A percentile compares a stretch with the other conserved stretches of the same genome.
phyloP scores from a whole-genome alignment of 139 green algal species.

The Picochlorum sp. region DNA sequence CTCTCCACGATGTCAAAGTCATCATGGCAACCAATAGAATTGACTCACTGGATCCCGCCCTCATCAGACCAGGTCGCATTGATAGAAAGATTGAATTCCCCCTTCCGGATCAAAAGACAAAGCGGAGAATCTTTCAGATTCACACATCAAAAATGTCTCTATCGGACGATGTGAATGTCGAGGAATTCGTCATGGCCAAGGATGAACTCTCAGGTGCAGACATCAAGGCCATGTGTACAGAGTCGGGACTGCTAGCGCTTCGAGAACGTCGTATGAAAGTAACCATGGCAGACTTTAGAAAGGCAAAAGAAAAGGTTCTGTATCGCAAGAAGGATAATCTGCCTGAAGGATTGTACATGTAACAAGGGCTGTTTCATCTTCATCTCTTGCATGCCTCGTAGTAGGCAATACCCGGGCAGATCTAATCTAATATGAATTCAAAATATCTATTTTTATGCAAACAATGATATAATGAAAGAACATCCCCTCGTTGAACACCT shows the following conservation, averaged over 20 bases:
- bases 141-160: slow-evolving; percentile 87
- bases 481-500: slow-evolving; percentile 17
- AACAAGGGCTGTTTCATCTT: not conserved
- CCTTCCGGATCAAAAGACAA: slow-evolving; percentile 97
- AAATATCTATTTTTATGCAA: too few relatives aligned
- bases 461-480: slow-evolving; percentile 4
- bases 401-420: too few relatives aligned
- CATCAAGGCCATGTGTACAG: slow-evolving; percentile 98
- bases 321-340: slow-evolving; percentile 99
- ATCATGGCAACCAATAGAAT: slow-evolving; percentile 99
- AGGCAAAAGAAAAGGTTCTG: slow-evolving; percentile 88
- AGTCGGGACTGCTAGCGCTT: slow-evolving; percentile 95
- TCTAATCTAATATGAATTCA: too few relatives aligned
- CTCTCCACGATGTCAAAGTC: slow-evolving; percentile 93
- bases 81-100: slow-evolving; percentile 98
- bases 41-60: slow-evolving; percentile 89
- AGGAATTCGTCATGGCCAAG: slow-evolving; percentile 88
- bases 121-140: slow-evolving; percentile 95
- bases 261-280: slow-evolving; percentile 93
- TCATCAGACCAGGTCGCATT: slow-evolving; percentile 92
- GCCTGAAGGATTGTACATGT: slow-evolving; percentile 97
- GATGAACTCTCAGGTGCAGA: slow-evolving; percentile 96
- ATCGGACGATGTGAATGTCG: slow-evolving; percentile 91
- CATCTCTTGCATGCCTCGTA: too few relatives aligned
- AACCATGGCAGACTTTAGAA: slow-evolving; percentile 78